Percentiles rank a stretch among this genome's conserved stretches.
Conservation (phyloP, 106 monocot species). For the Allium sativum region DNA sequence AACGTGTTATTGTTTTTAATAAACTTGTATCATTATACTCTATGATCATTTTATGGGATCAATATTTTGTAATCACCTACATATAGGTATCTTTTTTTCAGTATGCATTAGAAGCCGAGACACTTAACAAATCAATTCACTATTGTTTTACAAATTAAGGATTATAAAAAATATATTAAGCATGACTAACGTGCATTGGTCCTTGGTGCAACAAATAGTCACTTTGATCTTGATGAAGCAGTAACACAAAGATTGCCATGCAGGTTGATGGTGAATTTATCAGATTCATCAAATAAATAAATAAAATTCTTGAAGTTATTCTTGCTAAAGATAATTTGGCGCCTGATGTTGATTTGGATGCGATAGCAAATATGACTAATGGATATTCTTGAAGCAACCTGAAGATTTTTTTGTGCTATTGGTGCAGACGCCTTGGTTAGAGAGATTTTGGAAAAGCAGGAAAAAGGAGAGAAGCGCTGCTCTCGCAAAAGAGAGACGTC, state of each 20-base stretch:
- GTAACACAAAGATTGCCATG: conserved; percentile 5
- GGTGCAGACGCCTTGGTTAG: conserved; percentile 75
- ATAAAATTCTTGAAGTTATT: conserved; percentile 83
- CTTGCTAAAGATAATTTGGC: conserved; percentile 72
- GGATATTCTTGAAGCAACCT: conserved; percentile 96
- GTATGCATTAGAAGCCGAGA: too few relatives aligned
- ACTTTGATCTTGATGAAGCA: too few relatives aligned
- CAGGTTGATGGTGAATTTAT: conserved; percentile 82
- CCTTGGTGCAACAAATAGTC: too few relatives aligned
- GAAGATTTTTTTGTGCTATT: conserved; percentile 67
- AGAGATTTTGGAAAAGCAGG: conserved; percentile 76
- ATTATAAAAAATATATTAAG: neutral
- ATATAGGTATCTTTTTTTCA: too few relatives aligned
- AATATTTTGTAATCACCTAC: too few relatives aligned
- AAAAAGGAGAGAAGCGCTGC: conserved; percentile 73
- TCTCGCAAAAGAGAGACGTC: conserved; percentile 45
- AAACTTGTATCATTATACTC: too few relatives aligned
- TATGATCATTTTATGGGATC: too few relatives aligned
- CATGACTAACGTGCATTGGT: neutral
- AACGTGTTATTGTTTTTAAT: too few relatives aligned
- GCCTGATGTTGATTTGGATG: conserved; percentile 50
- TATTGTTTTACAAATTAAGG: too few relatives aligned
- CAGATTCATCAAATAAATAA: conserved; percentile 59
- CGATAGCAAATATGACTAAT: conserved; percentile 84
- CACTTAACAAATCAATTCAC: too few relatives aligned